Evolutionary conservation across 2,329 filamentous ascomycete species (phyloP), one percentile per base, ranked within the genome.

Genomic region (Rutstroemia sydowiana): DNA sequence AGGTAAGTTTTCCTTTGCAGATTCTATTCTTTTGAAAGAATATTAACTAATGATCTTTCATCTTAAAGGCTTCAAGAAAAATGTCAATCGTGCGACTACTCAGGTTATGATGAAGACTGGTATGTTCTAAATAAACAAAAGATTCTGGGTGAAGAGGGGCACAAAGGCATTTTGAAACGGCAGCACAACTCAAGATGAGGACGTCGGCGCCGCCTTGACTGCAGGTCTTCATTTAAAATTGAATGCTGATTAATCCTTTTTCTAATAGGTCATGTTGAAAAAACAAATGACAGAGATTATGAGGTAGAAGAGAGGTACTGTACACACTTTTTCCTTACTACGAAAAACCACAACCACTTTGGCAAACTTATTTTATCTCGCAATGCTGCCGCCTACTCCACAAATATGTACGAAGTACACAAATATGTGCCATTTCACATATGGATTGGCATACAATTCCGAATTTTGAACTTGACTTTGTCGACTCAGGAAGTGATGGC

Each of bases 31-130:
- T n/a, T 65, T 26, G 16, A 30, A 37, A 21, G 9, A 30, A 28
- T 11, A n/a, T n/a, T 30, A 18, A 11, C 48, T 51, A 31, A 51
- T 14, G 7, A 32, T 43, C 2, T 23, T 9, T 13, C 1, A 14
- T 13, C 20, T 7, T 39, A 31, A 39, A 87, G 85, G 85, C 59
- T 92, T 90, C 75, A 90, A 93, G 76, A 95, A 95, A 72, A 95
- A 95, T 83, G 91, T 97, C 76, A 92, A 93, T 77, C 89, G 93
- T 75, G 92, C 92, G 65, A 96, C 92, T 72, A 98, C 95, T 74
- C 91, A 96, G 84, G 92, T 97, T 57, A 96, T 98, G 89, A 97
- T 98, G 92, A 98, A 98, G 80, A 95, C 91, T 53, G 88, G 85
- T 87, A 70, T 59, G 76, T 65, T 23, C 30, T 13, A 32, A 32